A percentile compares a stretch with the other conserved stretches of the same genome.
phyloP scores from a whole-genome alignment of 371 early-diverging fungal species.

The Mortierella sp. region DNA sequence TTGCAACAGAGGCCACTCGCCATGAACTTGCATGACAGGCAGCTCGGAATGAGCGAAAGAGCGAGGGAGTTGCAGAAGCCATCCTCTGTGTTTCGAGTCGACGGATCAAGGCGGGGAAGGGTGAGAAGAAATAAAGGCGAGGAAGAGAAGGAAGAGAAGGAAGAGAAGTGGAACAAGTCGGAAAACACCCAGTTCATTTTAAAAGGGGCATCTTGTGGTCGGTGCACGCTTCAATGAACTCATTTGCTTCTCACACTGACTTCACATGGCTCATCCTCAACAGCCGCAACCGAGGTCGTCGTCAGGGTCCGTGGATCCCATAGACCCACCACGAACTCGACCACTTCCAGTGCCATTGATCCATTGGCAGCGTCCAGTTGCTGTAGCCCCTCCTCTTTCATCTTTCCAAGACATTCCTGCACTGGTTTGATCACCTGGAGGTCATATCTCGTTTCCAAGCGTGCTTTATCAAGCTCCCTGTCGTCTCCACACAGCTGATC shows the following conservation, averaged over 20 bases:
- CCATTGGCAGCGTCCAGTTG: not conserved
- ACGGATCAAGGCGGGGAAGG: not conserved
- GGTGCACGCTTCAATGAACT: slow-evolving; percentile 3
- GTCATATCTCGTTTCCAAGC: slow-evolving; percentile 5
- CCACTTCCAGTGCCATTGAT: slow-evolving; percentile 12
- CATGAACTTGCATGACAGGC: slow-evolving; percentile 5
- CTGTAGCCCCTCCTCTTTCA: not conserved
- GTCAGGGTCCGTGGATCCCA: slow-evolving; percentile 39
- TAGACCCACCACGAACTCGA: slow-evolving; percentile 23
- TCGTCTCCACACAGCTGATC: not conserved
- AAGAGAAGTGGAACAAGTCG: not conserved
- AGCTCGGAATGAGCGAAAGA: slow-evolving; percentile 12
- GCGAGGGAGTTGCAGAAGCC: slow-evolving; percentile 6
- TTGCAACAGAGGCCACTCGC: not conserved
- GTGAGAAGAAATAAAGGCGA: not conserved
- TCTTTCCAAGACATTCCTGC: slow-evolving; percentile 2
- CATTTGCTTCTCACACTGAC: slow-evolving; percentile 25
- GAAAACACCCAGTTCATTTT: too few species aligned
- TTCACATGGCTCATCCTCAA: slow-evolving; percentile 3
- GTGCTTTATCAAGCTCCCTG: not conserved
- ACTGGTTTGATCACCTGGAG: slow-evolving; percentile 25
- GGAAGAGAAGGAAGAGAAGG: not conserved
- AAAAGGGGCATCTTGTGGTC: not conserved
- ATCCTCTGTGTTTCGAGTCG: not conserved
- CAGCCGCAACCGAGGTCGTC: not conserved